Percentiles rank a stretch among this genome's conserved stretches.
phyloP scores from a whole-genome alignment of 805 yeast genomes.

The Wickerhamiella nectarea region DNA sequence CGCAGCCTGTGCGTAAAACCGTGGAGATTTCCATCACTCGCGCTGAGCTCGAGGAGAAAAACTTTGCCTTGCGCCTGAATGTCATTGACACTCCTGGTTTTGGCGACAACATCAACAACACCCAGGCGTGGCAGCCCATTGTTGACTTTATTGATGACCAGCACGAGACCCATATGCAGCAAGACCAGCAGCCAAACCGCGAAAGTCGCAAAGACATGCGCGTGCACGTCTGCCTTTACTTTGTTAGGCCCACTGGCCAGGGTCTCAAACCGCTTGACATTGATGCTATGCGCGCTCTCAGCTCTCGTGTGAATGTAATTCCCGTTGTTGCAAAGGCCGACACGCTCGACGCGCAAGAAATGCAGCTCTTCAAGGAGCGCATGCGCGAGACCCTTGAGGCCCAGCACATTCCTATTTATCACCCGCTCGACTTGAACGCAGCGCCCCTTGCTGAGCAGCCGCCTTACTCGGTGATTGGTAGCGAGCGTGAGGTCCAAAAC shows the following conservation, averaged over 20 bases:
- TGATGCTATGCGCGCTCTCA: constrained; percentile 55
- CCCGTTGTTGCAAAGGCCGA: constrained; percentile 79
- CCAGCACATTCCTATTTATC: constrained; percentile 45
- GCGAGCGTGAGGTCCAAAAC: constrained; percentile 37
- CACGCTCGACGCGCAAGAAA: constrained; percentile 46
- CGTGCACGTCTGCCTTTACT: constrained; percentile 76
- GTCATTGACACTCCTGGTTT: constrained; percentile 88
- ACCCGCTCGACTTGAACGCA: constrained; percentile 28
- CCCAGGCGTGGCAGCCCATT: constrained; percentile 53
- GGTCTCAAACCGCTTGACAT: constrained; percentile 55
- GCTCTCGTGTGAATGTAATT: constrained; percentile 61
- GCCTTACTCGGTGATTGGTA: constrained; percentile 65
- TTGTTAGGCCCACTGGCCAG: constrained; percentile 55
- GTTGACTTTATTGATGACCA: constrained; percentile 69
- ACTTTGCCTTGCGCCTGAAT: constrained; percentile 70
- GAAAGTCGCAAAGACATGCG: constrained; percentile 42
- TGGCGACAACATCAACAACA: constrained; percentile 60
- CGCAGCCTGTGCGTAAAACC: constrained; percentile 28
- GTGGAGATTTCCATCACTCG: constrained; percentile 48
- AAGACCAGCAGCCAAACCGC: constrained; percentile 64
- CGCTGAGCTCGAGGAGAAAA: constrained; percentile 81
- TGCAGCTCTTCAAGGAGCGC: constrained; percentile 38
- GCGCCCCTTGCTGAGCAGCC: constrained; percentile 28
- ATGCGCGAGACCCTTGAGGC: constrained; percentile 38
- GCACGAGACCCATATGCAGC: constrained; percentile 51